phyloP scores from a whole-genome alignment of 2,329 filamentous ascomycete species.

The Sordariomycetes sp. region DNA sequence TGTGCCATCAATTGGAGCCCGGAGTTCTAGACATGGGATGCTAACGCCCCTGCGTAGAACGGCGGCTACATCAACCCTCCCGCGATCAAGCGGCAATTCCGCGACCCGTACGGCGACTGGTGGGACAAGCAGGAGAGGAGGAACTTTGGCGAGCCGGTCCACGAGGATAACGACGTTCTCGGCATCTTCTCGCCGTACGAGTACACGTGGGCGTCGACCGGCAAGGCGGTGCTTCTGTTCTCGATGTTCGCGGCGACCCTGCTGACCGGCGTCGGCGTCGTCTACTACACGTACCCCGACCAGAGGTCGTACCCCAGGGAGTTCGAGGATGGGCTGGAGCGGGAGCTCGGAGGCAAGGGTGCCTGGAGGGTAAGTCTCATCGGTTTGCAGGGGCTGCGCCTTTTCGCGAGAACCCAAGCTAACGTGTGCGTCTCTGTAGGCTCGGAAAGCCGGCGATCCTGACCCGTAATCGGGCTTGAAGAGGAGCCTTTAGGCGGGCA shows the following conservation, averaged over 20 bases:
- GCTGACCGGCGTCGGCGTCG: slow-evolving; percentile 53
- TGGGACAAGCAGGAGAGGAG: slow-evolving; percentile 96
- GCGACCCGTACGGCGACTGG: slow-evolving; percentile 88
- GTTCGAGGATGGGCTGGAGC: slow-evolving; percentile 62
- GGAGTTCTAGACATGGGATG: background rate
- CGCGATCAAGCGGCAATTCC: slow-evolving; percentile 75
- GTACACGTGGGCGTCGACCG: slow-evolving; percentile 71
- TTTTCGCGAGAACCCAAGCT: background rate
- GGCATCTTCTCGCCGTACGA: slow-evolving; percentile 83
- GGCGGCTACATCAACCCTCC: slow-evolving; percentile 76
- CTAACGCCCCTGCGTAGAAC: slow-evolving; percentile 43
- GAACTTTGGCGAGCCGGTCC: slow-evolving; percentile 92
- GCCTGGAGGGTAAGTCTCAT: slow-evolving; percentile 48
- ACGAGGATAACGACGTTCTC: slow-evolving; percentile 91
- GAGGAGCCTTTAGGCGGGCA: background rate
- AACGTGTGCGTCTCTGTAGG: background rate
- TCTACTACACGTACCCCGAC: slow-evolving; percentile 64
- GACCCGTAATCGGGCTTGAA: background rate
- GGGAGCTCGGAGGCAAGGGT: slow-evolving; percentile 62
- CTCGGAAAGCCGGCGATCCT: background rate
- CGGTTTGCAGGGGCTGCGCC: background rate
- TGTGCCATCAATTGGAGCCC: slow-evolving; percentile 14
- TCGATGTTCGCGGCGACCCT: slow-evolving; percentile 56
- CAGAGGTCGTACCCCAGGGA: slow-evolving; percentile 57
- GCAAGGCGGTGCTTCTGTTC: slow-evolving; percentile 59